Evolutionary conservation across 306 rosid genomes (phyloP), one percentile per base, ranked within the genome.

Genomic region (Medicago lupulina): DNA sequence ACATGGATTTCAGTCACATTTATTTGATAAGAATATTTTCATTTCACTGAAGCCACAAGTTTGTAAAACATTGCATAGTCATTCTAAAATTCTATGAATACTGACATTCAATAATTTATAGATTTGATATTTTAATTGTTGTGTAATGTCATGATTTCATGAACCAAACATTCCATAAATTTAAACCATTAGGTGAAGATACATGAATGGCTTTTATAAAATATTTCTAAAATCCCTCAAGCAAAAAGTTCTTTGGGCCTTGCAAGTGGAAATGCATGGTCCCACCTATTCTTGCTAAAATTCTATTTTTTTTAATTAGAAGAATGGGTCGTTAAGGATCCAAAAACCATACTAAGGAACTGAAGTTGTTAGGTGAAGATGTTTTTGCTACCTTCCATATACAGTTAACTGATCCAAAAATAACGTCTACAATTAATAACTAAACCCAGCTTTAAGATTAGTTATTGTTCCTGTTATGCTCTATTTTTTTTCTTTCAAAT

Each of bases 401-500:
- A 40, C 70, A 31, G 51, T 39, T 50, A 44, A 53, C 17, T 53
- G 61, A 80, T 19, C 6, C 53, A 38, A 62, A 57, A 21, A 31
- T 12, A 31, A 36, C 70, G 41, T 58, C 51, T 11, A 71, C 2
- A 18, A 51, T 55, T 73, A 19, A 70, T 44, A 50, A 69, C 36
- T 39, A 23, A 74, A 74, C 74, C 69, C 70, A 41, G 47, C 41
- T 76, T 59, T 67, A 60, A 74, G 54, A 83, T 25, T 63, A 73
- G 43, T 78, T 59, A 67, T 62, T 34, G n/a, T 63, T 72, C 47
- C 58, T 40, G 7, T 67, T 21, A 34, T 41, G 62, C 31, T 72
- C 67, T 43, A 19, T 66, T 76, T 59, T 19, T 6, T 14, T 25
- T 31, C 6, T 36, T 31, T 1, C 44, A 66, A 76, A 53, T 57